phyloP scores from a whole-genome alignment of 2,329 filamentous ascomycete genomes.

The Aspergillus eucalypticola region DNA sequence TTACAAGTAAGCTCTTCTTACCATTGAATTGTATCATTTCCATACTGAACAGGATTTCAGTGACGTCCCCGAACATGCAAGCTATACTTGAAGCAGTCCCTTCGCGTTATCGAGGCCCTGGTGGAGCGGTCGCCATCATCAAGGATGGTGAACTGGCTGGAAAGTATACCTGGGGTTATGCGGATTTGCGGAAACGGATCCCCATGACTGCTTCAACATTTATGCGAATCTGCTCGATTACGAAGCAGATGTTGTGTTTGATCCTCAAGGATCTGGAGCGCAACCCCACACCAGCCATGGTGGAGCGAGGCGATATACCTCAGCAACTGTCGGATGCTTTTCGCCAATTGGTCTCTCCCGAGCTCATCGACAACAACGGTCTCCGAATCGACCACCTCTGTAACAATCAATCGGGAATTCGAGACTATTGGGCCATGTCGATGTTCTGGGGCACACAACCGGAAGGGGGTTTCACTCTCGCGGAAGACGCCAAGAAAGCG shows the following conservation, averaged over 20 bases:
- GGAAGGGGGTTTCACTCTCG: constrained; percentile 43
- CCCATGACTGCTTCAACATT: constrained; percentile 39
- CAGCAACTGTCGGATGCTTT: constrained; percentile 34
- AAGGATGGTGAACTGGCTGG: constrained; percentile 45
- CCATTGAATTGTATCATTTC: neutral
- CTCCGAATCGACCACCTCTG: constrained; percentile 41
- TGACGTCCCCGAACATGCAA: constrained; percentile 5
- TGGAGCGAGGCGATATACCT: constrained; percentile 30
- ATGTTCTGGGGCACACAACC: constrained; percentile 47
- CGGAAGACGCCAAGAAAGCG: constrained; percentile 30
- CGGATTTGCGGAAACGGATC: constrained; percentile 42
- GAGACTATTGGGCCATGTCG: constrained; percentile 50
- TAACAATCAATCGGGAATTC: constrained; percentile 48
- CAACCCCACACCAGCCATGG: constrained; percentile 34
- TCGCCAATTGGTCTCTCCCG: constrained; percentile 21
- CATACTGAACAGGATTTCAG: neutral
- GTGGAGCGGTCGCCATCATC: constrained; percentile 46
- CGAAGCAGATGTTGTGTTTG: constrained; percentile 49
- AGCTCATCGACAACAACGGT: constrained; percentile 23
- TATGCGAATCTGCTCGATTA: constrained; percentile 51
- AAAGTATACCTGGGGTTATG: constrained; percentile 47
- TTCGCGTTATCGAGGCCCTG: constrained; percentile 39
- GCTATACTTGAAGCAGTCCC: constrained; percentile 22
- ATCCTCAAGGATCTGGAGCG: constrained; percentile 38
- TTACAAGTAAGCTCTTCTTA: neutral